Evolutionary conservation across 805 yeast species (phyloP), one percentile per base, ranked within the genome.

Genomic region (Ogataea nonfermentans): DNA sequence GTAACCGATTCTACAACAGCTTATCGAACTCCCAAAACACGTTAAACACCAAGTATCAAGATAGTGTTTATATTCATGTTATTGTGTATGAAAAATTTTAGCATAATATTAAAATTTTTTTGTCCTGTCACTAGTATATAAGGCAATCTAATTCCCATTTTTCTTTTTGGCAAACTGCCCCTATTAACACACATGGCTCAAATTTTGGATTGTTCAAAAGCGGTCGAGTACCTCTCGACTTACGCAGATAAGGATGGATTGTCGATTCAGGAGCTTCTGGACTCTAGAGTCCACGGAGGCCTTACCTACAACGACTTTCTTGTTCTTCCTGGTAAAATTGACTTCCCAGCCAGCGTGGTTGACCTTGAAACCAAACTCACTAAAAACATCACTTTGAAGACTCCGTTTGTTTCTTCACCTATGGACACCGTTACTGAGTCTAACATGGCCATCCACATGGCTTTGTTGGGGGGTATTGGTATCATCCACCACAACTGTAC

Each of bases 341-440:
- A 79, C 57, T 90, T 90, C 73, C 86, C 96, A 47, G 78, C 97
- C 22, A 73, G 82, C 37, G 69, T 55, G 15, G 97, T 93, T 46
- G 68, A 71, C 35, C 74, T 91, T 63, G 96, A 90, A 55, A 76
- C 96, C 49, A 84, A 78, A 66, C 74, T 93, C 67, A 91, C 99
- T 61, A 90, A 84, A 73, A 84, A 83, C 61, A 93, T 93, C 73
- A 68, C 93, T 40, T 74, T 93, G 68, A 89, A 84, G 73, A 73
- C 96, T 32, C 99, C 99, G 43, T 88, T 93, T 53, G 91, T 93
- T 45, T 91, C 98, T 14, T 88, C 98, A 58, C 99, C 99, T 55
- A 93, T 93, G 99, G 99, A 93, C 71, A 93, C 99, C 35, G 99
- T 93, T 52, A 93, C 99, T 43, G 99, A 93, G 75, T 71, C 89